Base-by-base conservation (phyloP, 2,329 filamentous ascomycete genomes). In the Ophiocordyceps australis region DNA sequence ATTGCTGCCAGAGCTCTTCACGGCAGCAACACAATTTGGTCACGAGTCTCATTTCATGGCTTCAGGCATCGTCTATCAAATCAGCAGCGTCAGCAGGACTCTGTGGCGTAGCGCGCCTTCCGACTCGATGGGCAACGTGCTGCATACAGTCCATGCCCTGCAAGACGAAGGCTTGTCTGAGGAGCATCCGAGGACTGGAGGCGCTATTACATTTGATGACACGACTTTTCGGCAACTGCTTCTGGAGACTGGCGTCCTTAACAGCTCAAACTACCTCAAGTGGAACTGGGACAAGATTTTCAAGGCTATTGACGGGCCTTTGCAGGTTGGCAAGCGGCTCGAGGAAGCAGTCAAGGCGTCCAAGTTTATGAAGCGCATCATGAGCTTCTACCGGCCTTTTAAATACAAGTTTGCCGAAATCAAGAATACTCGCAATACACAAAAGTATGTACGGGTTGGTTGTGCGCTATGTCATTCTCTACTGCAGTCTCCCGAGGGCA, bases 261-360 rank as follows among this genome's bases (percentile, higher is more conserved):
- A 76, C 34, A 89, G 80, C 32, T 82, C 82, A 33, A 94, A 92
- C 38, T 93, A 79, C 41, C 62, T 72, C 20, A 98, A 98, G 47
- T 98, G 89, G 89, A 86, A 92, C 44, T 98, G 91, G 89, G 82
- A 92, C 33, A 59, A 92, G 20, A 83, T 98, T 22, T 65, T 85
- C 30, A 78, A 75, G 38, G 73, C 95, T 27, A 85, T 98, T 19
- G 86, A 95, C 44, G 91, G 89, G 0, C 89, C 91, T 2, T 54
- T 98, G 14, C 76, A 83, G 14, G 92, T 83, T 36, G 76, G 85
- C 1, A 94, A 93, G 49, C 68, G 89, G 9, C 62, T 98, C 5
- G 86, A 94, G 38, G 89, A 98, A 49, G 86, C 86, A 1, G 79
- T 92, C 44, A 86, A 83, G 45, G 83, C 78, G 2, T 92, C 85